Percentiles rank a stretch among this genome's conserved stretches.
Evolutionary conservation across 768 basidiomycete genomes (phyloP).

Genomic region (Russula griseocarnosa): DNA sequence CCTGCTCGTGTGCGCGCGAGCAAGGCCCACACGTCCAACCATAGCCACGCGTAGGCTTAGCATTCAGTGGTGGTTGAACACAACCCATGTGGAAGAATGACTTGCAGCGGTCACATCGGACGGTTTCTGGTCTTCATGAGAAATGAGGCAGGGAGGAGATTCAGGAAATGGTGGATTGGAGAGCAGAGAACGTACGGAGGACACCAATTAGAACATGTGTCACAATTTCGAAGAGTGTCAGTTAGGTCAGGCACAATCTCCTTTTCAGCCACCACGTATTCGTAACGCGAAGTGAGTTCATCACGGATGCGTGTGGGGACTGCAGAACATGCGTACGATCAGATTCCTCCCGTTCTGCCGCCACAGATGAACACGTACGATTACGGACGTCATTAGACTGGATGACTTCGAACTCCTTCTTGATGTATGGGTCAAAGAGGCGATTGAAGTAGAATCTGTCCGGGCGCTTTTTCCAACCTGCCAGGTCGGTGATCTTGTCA

Average conservation of each 20-base stretch:
- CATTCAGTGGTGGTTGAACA: conserved; percentile 83
- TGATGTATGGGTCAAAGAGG: conserved; percentile 96
- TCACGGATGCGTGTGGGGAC: conserved; percentile 81
- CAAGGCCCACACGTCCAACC: conserved; percentile 97
- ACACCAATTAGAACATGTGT: conserved; percentile 85
- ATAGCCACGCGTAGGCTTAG: conserved; percentile 93
- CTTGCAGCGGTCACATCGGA: conserved; percentile 89
- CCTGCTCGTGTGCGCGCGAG: conserved; percentile 79
- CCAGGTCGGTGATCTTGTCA: conserved; percentile 90
- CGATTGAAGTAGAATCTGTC: conserved; percentile 97
- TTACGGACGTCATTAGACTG: conserved; percentile 83
- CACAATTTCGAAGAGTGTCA: conserved; percentile 79
- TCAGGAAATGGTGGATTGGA: conserved; percentile 24
- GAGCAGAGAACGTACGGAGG: conserved; percentile 54
- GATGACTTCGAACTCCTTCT: conserved; percentile 96
- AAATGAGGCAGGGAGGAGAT: conserved; percentile 16
- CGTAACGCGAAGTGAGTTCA: conserved; percentile 75
- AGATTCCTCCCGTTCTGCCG: background rate
- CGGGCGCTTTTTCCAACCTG: conserved; percentile 89
- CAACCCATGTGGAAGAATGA: conserved; percentile 93
- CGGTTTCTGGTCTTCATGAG: conserved; percentile 64
- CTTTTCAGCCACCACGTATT: conserved; percentile 93
- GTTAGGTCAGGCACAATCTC: conserved; percentile 89
- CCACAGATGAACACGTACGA: conserved; percentile 49
- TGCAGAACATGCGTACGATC: conserved; percentile 29